A percentile compares a stretch with the other conserved stretches of the same genome.
Evolutionary conservation across 768 basidiomycete species (phyloP).

Genomic region (Postia placenta): DNA sequence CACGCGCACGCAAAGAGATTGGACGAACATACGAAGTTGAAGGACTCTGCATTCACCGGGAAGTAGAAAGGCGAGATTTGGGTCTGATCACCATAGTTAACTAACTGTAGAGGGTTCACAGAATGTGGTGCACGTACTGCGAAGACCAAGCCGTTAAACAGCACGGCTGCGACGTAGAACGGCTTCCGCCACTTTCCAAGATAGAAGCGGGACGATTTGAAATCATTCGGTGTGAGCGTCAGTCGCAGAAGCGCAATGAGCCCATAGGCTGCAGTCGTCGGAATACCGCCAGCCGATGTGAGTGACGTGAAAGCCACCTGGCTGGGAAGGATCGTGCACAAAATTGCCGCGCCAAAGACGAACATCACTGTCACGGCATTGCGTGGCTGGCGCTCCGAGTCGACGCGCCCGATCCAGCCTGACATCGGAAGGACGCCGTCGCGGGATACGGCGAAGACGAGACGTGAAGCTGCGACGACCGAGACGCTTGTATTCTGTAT

Average conservation of each 20-base stretch:
- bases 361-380: constrained; percentile 88
- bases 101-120: neutral
- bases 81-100: constrained; percentile 37
- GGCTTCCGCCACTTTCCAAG: constrained; percentile 60
- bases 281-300: constrained; percentile 79
- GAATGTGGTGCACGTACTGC: constrained; percentile 38
- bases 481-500: constrained; percentile 78
- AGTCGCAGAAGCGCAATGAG: constrained; percentile 73
- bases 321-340: constrained; percentile 88
- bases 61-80: constrained; percentile 86
- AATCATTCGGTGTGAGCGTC: constrained; percentile 70
- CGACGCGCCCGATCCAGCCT: constrained; percentile 75
- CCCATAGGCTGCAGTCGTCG: constrained; percentile 85
- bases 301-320: constrained; percentile 91
- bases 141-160: constrained; percentile 74
- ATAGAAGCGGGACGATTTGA: constrained; percentile 67
- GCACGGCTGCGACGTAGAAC: constrained; percentile 60
- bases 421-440: constrained; percentile 88
- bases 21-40: constrained; percentile 71
- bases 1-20: neutral
- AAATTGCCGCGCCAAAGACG: constrained; percentile 62
- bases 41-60: constrained; percentile 67
- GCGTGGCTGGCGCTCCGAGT: constrained; percentile 63
- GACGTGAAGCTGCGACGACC: constrained; percentile 82
- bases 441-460: constrained; percentile 90